These are phyloP conservation scores for Clonostachys sp. DNA, from an alignment of 2,329 filamentous ascomycete genomes.

Conservation along the genomic window DNA sequence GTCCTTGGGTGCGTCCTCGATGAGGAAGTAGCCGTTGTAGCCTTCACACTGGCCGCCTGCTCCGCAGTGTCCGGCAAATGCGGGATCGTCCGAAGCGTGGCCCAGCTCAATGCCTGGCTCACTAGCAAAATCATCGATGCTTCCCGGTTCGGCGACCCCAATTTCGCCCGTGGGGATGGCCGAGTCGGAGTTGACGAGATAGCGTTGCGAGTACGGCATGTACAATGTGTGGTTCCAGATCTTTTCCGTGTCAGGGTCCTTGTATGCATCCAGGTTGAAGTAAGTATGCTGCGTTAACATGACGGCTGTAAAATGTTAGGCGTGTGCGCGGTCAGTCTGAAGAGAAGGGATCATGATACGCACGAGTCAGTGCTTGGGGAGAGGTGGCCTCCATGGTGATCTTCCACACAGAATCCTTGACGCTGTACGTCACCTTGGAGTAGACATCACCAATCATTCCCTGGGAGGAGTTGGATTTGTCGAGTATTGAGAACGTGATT, in stretches of 20 bases:
- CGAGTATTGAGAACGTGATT: constrained; percentile 62
- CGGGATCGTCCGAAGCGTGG: constrained; percentile 48
- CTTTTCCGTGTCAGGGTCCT: constrained; percentile 47
- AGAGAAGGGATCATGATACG: constrained; percentile 8
- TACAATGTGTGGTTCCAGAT: constrained; percentile 60
- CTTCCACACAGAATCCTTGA: constrained; percentile 51
- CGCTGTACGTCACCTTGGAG: constrained; percentile 57
- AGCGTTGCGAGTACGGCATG: constrained; percentile 56
- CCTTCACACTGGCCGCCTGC: constrained; percentile 62
- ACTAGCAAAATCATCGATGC: constrained; percentile 65
- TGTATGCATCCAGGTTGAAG: constrained; percentile 65
- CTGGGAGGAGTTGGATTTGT: constrained; percentile 49
- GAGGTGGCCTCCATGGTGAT: constrained; percentile 56
- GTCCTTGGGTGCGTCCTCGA: constrained; percentile 31
- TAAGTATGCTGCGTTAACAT: constrained; percentile 65
- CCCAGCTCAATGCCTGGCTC: constrained; percentile 55
- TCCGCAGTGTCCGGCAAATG: constrained; percentile 58
- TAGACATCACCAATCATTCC: constrained; percentile 60
- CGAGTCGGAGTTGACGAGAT: constrained; percentile 50
- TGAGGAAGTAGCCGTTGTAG: constrained; percentile 60
- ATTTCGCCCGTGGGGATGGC: constrained; percentile 60
- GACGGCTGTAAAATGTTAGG: constrained; percentile 33
- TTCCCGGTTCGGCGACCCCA: constrained; percentile 44
- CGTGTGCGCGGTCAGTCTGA: neutral
- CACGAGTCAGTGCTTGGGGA: constrained; percentile 38